Evolutionary conservation across 2,329 filamentous ascomycete species (phyloP), one percentile per base, ranked within the genome.

Genomic region (Monosporascus sp.): DNA sequence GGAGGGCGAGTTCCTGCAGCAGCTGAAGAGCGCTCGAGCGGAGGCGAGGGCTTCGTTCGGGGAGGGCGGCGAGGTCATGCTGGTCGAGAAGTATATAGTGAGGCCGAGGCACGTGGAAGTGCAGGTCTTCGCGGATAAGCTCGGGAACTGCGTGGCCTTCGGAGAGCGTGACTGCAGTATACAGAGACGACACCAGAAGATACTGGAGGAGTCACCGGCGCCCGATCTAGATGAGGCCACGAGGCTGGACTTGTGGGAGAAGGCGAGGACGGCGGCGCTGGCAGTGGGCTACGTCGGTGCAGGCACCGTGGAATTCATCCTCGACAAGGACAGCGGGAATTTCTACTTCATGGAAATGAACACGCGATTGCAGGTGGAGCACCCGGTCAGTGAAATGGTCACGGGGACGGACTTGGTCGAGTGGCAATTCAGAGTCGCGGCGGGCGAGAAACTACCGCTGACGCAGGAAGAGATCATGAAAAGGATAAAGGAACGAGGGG

Each of bases 311-410:
- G 91, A 96, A 71, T 96, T 92, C 66, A 88, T 96, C 44, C 86
- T 96, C 5, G 91, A 96, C 69, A 88, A 91, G 66, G 84, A 90
- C 62, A 86, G 84, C 6, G 88, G 85, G 48, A 82, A 87, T 44
- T 96, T 94, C 70, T 96, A 84, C 71, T 90, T 90, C 62, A 87
- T 89, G 81, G 87, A 90, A 72, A 88, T 90, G 81, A 88, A 90
- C 65, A 97, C 94, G 0, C 82, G 94, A 50, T 76, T 99, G 20
- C 94, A 99, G 71, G 94, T 99, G 49, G 94, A 99, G 73, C 94
- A 99, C 65, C 94, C 94, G 0, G 94, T 97, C 20, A 97, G 78
- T 45, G 82, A 84, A 69, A 84, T 85, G 78, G 82, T 86, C 48
- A 87, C 84, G 2, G 84, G 84, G 6, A 80, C 84, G 6, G 83